Conservation (phyloP, 768 basidiomycete species). For the Leccinellum luteum region DNA sequence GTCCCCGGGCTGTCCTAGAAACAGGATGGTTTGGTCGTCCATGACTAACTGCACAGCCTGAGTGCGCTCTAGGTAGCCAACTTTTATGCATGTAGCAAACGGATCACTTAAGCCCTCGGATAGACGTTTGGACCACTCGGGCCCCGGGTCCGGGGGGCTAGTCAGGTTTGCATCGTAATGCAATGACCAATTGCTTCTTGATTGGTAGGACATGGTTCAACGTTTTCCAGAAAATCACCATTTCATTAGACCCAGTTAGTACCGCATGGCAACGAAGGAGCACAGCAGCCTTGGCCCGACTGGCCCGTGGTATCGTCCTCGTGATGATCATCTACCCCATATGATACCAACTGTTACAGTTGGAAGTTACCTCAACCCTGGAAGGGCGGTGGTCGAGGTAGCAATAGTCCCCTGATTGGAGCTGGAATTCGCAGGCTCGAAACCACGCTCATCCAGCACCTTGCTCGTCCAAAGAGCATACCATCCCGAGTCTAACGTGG, state of each 20-base stretch:
- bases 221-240: neutral
- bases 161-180: neutral
- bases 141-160: neutral
- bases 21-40: neutral
- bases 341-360: neutral
- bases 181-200: neutral
- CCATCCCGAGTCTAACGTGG: neutral
- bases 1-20: neutral
- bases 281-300: neutral
- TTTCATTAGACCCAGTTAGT: too few species aligned
- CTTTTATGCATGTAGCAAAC: neutral
- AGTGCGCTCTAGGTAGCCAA: neutral
- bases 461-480: neutral
- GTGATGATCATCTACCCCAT: neutral
- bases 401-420: neutral
- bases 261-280: neutral
- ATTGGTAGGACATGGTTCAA: neutral
- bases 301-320: neutral
- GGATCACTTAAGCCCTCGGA: neutral
- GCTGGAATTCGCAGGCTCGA: neutral
- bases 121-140: neutral
- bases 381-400: neutral
- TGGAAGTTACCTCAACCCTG: neutral
- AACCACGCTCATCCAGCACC: too few species aligned
- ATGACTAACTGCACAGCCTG: neutral